phyloP scores from a whole-genome alignment of 192 early-diverging fungal genomes.

The Chytriomyces hyalinus region DNA sequence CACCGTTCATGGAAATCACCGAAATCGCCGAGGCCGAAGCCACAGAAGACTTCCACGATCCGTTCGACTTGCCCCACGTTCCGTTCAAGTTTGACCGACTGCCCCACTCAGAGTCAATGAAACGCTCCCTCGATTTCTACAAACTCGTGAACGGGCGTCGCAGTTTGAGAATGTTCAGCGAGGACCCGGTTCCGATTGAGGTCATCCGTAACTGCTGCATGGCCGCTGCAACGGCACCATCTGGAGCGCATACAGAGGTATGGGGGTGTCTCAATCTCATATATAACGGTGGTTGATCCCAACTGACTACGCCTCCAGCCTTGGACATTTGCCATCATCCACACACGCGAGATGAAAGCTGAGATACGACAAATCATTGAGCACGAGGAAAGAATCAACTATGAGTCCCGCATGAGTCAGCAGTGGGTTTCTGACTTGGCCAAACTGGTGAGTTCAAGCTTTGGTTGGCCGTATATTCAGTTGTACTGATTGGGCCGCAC shows the following conservation, averaged over 20 bases:
- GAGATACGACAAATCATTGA: conserved; percentile 21
- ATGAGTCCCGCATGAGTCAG: conserved; percentile 9
- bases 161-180: conserved; percentile 8
- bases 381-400: conserved; percentile 28
- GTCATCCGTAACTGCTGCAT: conserved; percentile 17
- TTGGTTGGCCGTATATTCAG: not conserved
- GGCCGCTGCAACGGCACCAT: conserved; percentile 27
- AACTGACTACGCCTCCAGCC: not conserved
- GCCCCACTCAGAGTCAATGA: conserved; percentile 2
- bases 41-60: conserved; percentile 17
- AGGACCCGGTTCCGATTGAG: conserved; percentile 27
- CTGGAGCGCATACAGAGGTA: conserved; percentile 17
- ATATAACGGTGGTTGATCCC: not conserved
- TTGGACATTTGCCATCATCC: conserved; percentile 29
- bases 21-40: conserved; percentile 22
- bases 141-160: not conserved
- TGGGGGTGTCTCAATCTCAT: not conserved
- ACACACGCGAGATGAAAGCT: conserved; percentile 1
- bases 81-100: conserved; percentile 15
- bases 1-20: conserved; percentile 22
- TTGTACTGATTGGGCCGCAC: not conserved
- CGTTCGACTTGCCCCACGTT: conserved; percentile 24
- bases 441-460: not conserved
- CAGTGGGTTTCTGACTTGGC: conserved; percentile 26
- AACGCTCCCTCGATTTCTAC: conserved; percentile 7